Percentiles rank a stretch among this genome's conserved stretches.
phyloP scores from a whole-genome alignment of 306 rosid genomes.

The Cyclanthera cordifolia region DNA sequence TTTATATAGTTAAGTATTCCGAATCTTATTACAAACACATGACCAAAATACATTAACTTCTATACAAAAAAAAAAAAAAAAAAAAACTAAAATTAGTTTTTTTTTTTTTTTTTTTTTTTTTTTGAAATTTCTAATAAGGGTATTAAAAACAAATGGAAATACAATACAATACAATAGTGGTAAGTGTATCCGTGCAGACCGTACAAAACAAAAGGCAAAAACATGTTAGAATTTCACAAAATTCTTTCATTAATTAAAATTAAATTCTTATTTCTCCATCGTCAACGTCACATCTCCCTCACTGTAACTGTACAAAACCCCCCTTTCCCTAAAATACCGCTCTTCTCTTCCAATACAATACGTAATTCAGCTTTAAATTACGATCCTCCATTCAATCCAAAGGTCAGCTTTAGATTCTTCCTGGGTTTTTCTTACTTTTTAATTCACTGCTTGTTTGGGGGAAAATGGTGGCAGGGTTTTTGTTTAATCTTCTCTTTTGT shows the following conservation, averaged over 20 bases:
- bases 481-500: not conserved
- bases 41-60: no score
- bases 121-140: no score
- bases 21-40: no score
- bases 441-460: not conserved
- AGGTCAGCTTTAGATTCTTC: not conserved
- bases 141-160: no score
- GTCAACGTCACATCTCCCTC: not conserved
- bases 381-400: not conserved
- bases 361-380: not conserved
- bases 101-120: no score
- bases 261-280: not conserved
- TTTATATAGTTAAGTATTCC: no score
- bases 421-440: not conserved
- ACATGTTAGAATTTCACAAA: constrained; percentile 15
- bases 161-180: no score
- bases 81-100: no score
- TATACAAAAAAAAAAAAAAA: no score
- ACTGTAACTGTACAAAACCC: not conserved
- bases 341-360: not conserved
- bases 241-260: no score
- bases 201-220: not conserved
- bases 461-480: not conserved
- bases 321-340: constrained; percentile 4
- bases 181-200: no score